Base-by-base conservation (phyloP, 192 early-diverging fungal genomes). In the Lobosporangium transversale region DNA sequence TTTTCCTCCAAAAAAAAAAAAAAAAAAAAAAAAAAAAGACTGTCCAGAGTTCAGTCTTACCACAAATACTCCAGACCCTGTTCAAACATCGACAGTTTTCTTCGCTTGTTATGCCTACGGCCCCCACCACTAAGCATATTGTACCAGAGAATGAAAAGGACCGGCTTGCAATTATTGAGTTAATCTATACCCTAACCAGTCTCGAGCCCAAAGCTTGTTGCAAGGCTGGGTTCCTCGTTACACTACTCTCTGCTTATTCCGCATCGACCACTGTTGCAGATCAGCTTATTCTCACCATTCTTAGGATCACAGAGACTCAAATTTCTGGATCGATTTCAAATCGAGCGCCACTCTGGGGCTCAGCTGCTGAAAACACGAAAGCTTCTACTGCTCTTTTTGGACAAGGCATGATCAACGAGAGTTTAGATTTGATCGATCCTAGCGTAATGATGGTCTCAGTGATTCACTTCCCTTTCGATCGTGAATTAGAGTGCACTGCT, bases 351-450 rank as follows among this genome's bases (percentile, higher is more conserved):
- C 68, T 83, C 30, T 92, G 91, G 91, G 85, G 86, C 24, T 81
- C 84, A 24, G 66, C 78, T 31, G 70, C 52, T 30, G 85, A 55
- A 64, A 85, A 70, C 37, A 65, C 58, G 23, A 80, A 68, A 40
- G 49, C 59, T 1, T 71, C 56, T 30, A 66, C 42, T 53, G 78
- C 29, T 33, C 55, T 79, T n/a, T 82, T 54, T 64, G 81, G 62
- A 5, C 76, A 79, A 37, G 68, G 59, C n/a, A 70, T 79, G 67
- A 73, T 81, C 18, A 79, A 85, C 8, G 91, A 93, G 52, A 74
- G 85, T 6, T 58, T 94, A 30, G 80, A 79, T 31, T 61, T 80
- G 31, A 80, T 94, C 52, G 91, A 94, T 58, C 79, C 88, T 12
- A 61, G 57, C 7, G 68, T 87, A 66, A 91, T 94, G 93, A 75